Evolutionary conservation across 768 basidiomycete species (phyloP).

Genomic region (Suillus placidus): DNA sequence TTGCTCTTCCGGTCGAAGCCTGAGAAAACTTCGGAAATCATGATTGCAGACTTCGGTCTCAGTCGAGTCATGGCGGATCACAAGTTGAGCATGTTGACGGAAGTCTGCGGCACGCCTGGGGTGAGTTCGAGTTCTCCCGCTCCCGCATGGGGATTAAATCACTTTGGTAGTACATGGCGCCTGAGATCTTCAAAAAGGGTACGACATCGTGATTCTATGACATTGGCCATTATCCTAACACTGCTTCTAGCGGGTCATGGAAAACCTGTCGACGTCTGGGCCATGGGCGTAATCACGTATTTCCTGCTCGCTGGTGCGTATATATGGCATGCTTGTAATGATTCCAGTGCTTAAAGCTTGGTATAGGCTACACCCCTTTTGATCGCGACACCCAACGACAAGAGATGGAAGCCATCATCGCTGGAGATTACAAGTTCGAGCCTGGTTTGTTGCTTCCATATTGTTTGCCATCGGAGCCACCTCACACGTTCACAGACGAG

Average conservation of each 20-base stretch:
- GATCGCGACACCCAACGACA: slow-evolving; percentile 85
- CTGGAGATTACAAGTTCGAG: slow-evolving; percentile 91
- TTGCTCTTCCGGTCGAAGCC: slow-evolving; percentile 87
- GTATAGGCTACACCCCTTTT: slow-evolving; percentile 89
- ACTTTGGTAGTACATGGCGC: slow-evolving; percentile 78
- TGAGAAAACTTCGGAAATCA: slow-evolving; percentile 86
- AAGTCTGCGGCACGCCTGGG: slow-evolving; percentile 94
- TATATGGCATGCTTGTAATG: not conserved
- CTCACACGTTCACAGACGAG: slow-evolving; percentile 47
- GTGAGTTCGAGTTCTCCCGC: slow-evolving; percentile 41
- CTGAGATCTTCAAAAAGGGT: slow-evolving; percentile 95
- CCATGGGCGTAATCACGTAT: slow-evolving; percentile 98
- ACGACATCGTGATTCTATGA: slow-evolving; percentile 28
- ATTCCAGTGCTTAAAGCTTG: slow-evolving; percentile 3
- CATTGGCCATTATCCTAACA: slow-evolving; percentile 5
- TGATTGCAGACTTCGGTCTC: slow-evolving; percentile 97
- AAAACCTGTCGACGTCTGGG: slow-evolving; percentile 96
- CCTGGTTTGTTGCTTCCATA: slow-evolving; percentile 43
- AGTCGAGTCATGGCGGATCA: slow-evolving; percentile 90
- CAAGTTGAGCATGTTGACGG: slow-evolving; percentile 85
- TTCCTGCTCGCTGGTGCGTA: slow-evolving; percentile 76
- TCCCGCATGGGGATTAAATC: slow-evolving; percentile 12
- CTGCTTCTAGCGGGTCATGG: slow-evolving; percentile 73
- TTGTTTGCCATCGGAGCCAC: not conserved
- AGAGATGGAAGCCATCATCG: slow-evolving; percentile 95